Conservation (phyloP, 2,329 filamentous ascomycete genomes). For the Alternaria incomplexa region DNA sequence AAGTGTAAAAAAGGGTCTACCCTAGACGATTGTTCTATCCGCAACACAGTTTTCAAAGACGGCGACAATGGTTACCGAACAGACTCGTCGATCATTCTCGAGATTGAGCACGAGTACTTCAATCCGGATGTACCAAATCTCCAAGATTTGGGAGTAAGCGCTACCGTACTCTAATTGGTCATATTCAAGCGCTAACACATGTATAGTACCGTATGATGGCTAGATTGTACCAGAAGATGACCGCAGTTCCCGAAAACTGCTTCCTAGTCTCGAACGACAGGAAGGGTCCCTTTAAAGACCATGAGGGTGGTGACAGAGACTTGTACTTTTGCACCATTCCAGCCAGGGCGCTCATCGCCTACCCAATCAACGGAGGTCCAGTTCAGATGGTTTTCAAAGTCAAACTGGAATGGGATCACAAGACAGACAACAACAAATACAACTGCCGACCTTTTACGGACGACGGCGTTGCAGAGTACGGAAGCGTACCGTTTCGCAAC, state of each 20-base stretch:
- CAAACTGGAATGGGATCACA: neutral
- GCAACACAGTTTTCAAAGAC: neutral
- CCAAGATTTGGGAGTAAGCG: neutral
- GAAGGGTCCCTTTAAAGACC: too few species aligned
- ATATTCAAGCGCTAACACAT: neutral
- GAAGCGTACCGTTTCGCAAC: neutral
- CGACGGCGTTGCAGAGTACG: neutral
- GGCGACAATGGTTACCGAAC: neutral
- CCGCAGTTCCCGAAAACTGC: neutral
- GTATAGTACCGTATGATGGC: conserved; percentile 4
- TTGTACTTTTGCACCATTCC: conserved; percentile 2
- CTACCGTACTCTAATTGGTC: neutral
- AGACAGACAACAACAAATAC: too few species aligned
- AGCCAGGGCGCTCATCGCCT: neutral
- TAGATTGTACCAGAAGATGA: conserved; percentile 2
- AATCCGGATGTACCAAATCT: neutral
- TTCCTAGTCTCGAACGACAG: too few species aligned
- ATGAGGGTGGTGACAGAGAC: neutral
- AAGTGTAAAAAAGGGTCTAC: neutral
- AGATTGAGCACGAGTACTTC: neutral
- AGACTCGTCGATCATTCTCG: neutral
- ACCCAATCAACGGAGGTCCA: conserved; percentile 3
- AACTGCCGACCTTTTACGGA: neutral
- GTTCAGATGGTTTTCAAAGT: conserved; percentile 1
- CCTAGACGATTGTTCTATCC: neutral